Conservation (phyloP, 805 yeast species). For the Wickerhamiella brachini region DNA sequence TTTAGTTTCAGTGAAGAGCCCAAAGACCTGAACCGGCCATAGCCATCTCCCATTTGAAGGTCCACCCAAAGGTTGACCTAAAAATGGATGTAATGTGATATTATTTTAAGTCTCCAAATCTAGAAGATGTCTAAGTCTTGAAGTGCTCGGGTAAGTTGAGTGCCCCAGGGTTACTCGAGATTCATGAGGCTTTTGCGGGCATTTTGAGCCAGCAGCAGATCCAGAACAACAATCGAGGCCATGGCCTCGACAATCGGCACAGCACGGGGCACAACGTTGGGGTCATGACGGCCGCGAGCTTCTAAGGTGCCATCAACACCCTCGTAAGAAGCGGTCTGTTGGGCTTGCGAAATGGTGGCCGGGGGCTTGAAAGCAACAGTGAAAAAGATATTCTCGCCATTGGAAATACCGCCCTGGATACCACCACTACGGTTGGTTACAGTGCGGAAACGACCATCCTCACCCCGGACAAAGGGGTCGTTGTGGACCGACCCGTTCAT, state of each 20-base stretch:
- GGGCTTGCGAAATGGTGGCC: conserved; percentile 92
- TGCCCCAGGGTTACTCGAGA: background rate
- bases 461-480: conserved; percentile 63
- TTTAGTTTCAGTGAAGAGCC: conserved; percentile 1
- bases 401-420: conserved; percentile 94
- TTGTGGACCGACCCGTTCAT: conserved; percentile 92
- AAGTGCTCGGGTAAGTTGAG: too few species aligned
- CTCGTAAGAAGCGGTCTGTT: conserved; percentile 74
- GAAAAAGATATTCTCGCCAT: conserved; percentile 91
- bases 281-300: conserved; percentile 97
- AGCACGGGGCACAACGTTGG: conserved; percentile 96
- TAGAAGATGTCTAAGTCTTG: too few species aligned
- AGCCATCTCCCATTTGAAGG: too few species aligned
- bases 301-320: conserved; percentile 81
- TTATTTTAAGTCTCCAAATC: background rate
- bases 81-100: background rate
- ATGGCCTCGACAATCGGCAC: conserved; percentile 97
- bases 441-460: conserved; percentile 59
- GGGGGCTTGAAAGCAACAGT: conserved; percentile 96
- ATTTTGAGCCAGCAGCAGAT: conserved; percentile 71
- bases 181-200: conserved; percentile 48
- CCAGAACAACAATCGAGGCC: conserved; percentile 91
- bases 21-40: background rate
- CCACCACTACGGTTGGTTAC: conserved; percentile 91
- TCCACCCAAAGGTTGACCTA: too few species aligned